Evolutionary conservation across 2,329 filamentous ascomycete genomes (phyloP), one percentile per base, ranked within the genome.

Genomic region (Cryphonectria naterciae): DNA sequence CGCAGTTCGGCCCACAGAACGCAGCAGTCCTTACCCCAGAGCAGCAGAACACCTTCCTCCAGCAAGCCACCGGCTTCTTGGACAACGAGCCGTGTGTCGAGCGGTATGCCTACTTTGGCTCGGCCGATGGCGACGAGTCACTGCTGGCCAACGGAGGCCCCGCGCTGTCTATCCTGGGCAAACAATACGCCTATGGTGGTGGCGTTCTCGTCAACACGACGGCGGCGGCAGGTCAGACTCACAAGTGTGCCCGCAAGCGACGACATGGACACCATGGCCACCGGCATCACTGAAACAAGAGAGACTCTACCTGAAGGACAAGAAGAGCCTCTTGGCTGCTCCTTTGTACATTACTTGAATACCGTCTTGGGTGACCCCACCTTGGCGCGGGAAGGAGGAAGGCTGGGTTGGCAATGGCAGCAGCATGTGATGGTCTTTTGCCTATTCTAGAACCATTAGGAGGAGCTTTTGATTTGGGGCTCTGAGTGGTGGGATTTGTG

Each of bases 11-110:
- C 63, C 63, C 63, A 17, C 19, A 43, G 19, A 22, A 65, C 32
- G 37, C 43, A 10, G 56, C 66, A 2, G 2, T 3, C 25, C 25
- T 49, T 39, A 68, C 74, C 75, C 17, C 80, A 82, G 67, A 75
- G 78, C 63, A 52, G 61, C 74, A 82, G 72, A 76, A 74, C 60
- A 73, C 72, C n/a, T 85, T 85, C 79, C 75, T 86, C 37, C 67
- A 80, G 69, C 75, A 76, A 15, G 81, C 84, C 68, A 80, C 85
- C 75, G 79, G 80, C 2, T 85, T 80, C 78, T 79, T 86, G 74
- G 83, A 85, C 73, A 75, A 74, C 62, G 77, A 80, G 63, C 69
- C 74, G 58, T 78, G 76, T 54, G 78, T 85, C 28, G 80, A 80
- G 70, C 77, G 82, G 11, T 85, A 85, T 73, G 74, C 80, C 2